These are phyloP conservation scores for Pilasporangium apinafurcum DNA, from an alignment of 352 stramenopile genomes.

Conservation along the genomic window DNA sequence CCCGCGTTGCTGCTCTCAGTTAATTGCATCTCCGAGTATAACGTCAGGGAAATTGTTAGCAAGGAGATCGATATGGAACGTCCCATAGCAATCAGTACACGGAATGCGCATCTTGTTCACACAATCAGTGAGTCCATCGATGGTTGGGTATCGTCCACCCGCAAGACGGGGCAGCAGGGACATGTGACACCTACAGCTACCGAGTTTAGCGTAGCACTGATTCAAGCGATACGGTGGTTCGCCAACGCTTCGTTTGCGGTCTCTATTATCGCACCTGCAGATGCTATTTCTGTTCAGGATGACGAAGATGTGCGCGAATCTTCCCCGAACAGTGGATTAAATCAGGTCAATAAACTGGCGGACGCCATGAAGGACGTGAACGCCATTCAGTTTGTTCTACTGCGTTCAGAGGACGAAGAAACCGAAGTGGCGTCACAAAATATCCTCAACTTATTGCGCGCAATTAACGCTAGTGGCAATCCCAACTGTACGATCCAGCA, in stretches of 20 bases:
- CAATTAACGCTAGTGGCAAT: conserved; percentile 14
- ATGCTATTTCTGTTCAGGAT: conserved; percentile 3
- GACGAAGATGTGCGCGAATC: neutral
- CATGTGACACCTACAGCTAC: neutral
- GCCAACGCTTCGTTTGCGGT: conserved; percentile 10
- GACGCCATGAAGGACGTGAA: conserved; percentile 3
- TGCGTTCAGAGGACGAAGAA: conserved; percentile 29
- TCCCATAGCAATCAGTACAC: conserved; percentile 5
- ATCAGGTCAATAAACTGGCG: neutral
- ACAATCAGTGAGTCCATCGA: neutral
- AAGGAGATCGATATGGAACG: conserved; percentile 8
- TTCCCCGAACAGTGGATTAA: neutral
- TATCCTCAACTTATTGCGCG: conserved; percentile 15
- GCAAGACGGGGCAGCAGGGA: neutral
- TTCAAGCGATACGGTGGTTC: conserved; percentile 6
- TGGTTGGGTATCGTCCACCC: conserved; percentile 4
- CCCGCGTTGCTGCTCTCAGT: conserved; percentile 3
- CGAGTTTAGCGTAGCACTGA: neutral
- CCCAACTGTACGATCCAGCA: conserved; percentile 14
- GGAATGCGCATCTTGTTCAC: conserved; percentile 1
- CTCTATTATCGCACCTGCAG: conserved; percentile 14
- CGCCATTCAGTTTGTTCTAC: conserved; percentile 25
- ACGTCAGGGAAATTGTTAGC: conserved; percentile 2
- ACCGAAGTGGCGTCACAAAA: conserved; percentile 10
- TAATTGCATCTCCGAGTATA: conserved; percentile 1